Evolutionary conservation across 257 asterid genomes (phyloP).

Genomic region (Nicotiana tomentosiformis): DNA sequence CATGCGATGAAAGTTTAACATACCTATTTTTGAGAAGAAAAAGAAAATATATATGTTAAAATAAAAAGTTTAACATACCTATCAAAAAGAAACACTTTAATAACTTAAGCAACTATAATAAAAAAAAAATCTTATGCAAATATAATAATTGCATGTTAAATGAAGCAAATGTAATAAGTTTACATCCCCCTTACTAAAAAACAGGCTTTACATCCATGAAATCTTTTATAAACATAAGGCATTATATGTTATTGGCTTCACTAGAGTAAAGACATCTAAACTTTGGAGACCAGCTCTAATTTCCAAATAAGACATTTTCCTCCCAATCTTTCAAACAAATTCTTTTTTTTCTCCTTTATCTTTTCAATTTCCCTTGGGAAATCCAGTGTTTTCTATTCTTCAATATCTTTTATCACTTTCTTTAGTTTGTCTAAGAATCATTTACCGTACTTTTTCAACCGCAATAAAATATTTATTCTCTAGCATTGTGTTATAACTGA

Average conservation of each 20-base stretch:
- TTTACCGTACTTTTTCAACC: not conserved
- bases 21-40: not conserved
- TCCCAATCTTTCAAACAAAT: not conserved
- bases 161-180: not conserved
- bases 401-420: not conserved
- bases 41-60: too few relatives aligned
- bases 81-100: too few relatives aligned
- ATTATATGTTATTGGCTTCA: not conserved
- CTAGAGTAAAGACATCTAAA: not conserved
- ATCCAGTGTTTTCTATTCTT: not conserved
- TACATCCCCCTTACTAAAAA: not conserved
- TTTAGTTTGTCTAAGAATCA: not conserved
- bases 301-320: not conserved
- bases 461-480: not conserved
- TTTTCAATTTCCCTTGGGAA: not conserved
- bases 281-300: not conserved
- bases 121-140: not conserved
- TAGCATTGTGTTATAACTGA: not conserved
- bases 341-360: too few relatives aligned
- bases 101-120: not conserved
- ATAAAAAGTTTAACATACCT: not conserved
- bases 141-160: not conserved
- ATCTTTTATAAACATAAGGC: not conserved
- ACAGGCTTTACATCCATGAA: not conserved
- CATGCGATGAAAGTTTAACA: not conserved